A percentile compares a stretch with the other conserved stretches of the same genome.
phyloP scores from a whole-genome alignment of 345 rosid genomes.

The Geranium rotundifolium region DNA sequence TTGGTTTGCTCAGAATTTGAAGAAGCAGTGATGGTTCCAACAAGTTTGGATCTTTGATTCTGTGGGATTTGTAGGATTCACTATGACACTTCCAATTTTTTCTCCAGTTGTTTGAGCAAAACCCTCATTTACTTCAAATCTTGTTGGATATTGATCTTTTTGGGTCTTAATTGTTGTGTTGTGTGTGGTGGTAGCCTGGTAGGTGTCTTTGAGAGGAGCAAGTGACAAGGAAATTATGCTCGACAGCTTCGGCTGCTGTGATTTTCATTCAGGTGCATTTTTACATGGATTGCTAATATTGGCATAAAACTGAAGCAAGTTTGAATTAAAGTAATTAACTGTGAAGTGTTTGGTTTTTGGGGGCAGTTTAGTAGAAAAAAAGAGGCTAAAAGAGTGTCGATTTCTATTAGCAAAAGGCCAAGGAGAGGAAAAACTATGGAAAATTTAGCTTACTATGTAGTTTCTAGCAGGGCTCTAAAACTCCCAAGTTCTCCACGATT shows the following conservation, averaged over 20 bases:
- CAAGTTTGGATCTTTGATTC: neutral
- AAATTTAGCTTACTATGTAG: no score
- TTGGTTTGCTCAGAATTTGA: neutral
- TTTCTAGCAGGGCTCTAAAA: no score
- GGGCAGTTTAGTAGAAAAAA: neutral
- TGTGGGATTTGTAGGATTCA: neutral
- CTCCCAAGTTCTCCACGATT: no score
- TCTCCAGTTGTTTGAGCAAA: neutral
- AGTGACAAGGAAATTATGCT: constrained; percentile 76
- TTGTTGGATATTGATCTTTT: neutral
- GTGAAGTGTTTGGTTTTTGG: neutral
- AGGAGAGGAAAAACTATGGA: no score
- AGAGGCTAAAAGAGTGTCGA: no score
- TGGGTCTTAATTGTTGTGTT: neutral
- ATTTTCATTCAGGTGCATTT: constrained; percentile 50
- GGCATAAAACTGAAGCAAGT: no score
- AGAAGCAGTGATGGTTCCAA: neutral
- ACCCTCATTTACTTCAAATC: neutral
- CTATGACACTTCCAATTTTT: neutral
- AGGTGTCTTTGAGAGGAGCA: constrained; percentile 95
- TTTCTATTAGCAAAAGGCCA: no score
- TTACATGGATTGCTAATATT: neutral
- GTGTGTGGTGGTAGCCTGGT: constrained; percentile 5
- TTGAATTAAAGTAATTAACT: no score
- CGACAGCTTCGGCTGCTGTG: constrained; percentile 63